Percentiles rank a stretch among this genome's conserved stretches.
Conservation (phyloP, 768 basidiomycete species). For the Strobilomyces dryophilus region DNA sequence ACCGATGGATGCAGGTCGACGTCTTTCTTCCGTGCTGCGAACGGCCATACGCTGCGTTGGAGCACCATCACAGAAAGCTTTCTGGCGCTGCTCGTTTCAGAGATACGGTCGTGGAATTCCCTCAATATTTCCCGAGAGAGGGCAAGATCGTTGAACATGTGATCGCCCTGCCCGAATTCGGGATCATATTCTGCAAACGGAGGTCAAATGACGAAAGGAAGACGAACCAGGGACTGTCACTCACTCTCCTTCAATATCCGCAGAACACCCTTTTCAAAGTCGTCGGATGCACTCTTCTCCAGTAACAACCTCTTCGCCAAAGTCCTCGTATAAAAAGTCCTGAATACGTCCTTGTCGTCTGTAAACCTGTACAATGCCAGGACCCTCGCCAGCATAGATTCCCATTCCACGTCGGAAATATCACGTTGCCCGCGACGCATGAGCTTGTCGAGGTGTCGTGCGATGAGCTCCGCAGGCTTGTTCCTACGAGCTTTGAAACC, state of each 20-base stretch:
- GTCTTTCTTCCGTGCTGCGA: constrained; percentile 46
- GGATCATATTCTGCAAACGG: constrained; percentile 77
- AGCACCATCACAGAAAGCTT: constrained; percentile 76
- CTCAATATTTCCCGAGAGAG: constrained; percentile 70
- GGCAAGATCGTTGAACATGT: constrained; percentile 91
- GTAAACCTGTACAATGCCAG: constrained; percentile 81
- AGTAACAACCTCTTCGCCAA: constrained; percentile 84
- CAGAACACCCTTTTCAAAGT: constrained; percentile 81
- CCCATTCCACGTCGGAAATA: constrained; percentile 59
- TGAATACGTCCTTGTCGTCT: constrained; percentile 91
- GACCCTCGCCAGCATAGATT: constrained; percentile 56
- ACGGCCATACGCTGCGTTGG: constrained; percentile 90
- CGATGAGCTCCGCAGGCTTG: constrained; percentile 91
- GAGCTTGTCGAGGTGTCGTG: constrained; percentile 81
- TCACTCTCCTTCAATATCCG: constrained; percentile 78
- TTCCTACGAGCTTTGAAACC: constrained; percentile 75
- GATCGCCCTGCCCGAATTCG: constrained; percentile 89
- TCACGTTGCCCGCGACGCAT: constrained; percentile 85
- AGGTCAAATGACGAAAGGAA: constrained; percentile 11
- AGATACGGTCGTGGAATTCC: constrained; percentile 54
- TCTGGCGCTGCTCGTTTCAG: constrained; percentile 35
- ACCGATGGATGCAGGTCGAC: constrained; percentile 54
- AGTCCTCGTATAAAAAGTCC: constrained; percentile 85
- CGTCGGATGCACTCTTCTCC: constrained; percentile 80
- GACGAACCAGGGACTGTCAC: constrained; percentile 29